Evolutionary conservation across 495 filamentous ascomycete species (phyloP), one percentile per base, ranked within the genome.

Genomic region (Amniculicola lignicola): DNA sequence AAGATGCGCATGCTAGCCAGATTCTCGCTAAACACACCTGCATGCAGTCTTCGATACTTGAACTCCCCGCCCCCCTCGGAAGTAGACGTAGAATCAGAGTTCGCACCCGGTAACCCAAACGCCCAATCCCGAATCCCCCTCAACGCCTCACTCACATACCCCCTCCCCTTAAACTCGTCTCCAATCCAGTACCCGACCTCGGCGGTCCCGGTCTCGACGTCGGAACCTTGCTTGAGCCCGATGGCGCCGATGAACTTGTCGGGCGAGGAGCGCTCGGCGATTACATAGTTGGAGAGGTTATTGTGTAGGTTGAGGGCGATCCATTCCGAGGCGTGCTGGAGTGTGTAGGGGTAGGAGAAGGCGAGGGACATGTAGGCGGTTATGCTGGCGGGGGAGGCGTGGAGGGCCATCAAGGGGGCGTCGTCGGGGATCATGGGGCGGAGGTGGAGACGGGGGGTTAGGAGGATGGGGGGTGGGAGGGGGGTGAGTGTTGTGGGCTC

Each of bases 131-230:
- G 54, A 25, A 72, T 57, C 21, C 56, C 62, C 21, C 41, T 39
- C 31, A 65, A 22, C 6, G 57, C 66, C 31, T 51, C 61, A 3
- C 46, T 56, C 46, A 61, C 61, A 21, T 66, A 51, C 7, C 65
- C 68, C 43, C 57, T 48, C 1, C 67, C 64, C 64, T 60, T 61
- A 24, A 57, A 60, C 41, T 61, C 51, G 45, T 68, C 66, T 0
- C 62, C 64, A 21, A 72, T 42, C 69, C 68, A 72, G 43, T 70
- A 72, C 35, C 66, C 69, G 14, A 72, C 23, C 41, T 66, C 64
- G 0, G 61, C 68, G 5, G 44, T 59, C 28, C 64, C 64, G 16
- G 59, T 25, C 10, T 65, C 40, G 19, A 70, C 55, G 38, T 72
- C 69, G 3, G 23, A 33, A 12, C 62, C 62, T 4, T 63, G 61